phyloP scores from a whole-genome alignment of 345 rosid species.

The Rhizophora mangle region DNA sequence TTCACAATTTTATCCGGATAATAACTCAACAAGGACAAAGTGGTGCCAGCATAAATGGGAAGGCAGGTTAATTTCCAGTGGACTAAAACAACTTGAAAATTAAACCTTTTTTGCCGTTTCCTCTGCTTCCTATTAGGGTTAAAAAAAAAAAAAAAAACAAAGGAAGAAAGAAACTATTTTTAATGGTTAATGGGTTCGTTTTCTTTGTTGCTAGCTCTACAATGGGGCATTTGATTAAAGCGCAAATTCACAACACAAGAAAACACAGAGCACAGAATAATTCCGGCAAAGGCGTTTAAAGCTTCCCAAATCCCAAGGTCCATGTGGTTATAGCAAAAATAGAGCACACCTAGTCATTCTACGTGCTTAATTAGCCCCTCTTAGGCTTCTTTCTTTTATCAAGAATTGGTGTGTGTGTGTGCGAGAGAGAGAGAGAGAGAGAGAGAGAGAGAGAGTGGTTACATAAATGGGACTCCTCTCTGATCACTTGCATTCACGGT shows the following conservation, averaged over 20 bases:
- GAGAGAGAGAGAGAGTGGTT: not conserved
- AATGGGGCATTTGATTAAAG: not conserved
- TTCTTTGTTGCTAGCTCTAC: not conserved
- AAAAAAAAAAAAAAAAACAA: not conserved
- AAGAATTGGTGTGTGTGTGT: not conserved
- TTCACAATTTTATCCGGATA: too few species aligned
- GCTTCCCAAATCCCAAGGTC: conserved; percentile 33
- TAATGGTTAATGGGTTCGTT: not conserved
- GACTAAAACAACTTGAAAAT: too few species aligned
- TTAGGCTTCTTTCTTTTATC: conserved; percentile 16
- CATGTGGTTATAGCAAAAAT: conserved; percentile 24
- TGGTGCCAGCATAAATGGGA: too few species aligned
- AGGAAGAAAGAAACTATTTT: not conserved
- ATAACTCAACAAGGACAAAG: too few species aligned
- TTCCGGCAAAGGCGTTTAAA: conserved; percentile 9
- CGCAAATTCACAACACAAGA: not conserved
- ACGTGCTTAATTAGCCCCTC: conserved; percentile 6
- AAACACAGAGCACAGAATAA: not conserved
- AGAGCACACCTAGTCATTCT: conserved; percentile 23
- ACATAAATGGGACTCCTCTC: not conserved
- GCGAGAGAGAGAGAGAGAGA: not conserved
- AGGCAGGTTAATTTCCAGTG: too few species aligned
- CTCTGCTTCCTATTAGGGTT: not conserved
- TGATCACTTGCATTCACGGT: not conserved
- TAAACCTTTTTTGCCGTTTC: too few species aligned